Base-by-base conservation (phyloP, 371 early-diverging fungal species). In the Rhizoclosmatium hyalinum region DNA sequence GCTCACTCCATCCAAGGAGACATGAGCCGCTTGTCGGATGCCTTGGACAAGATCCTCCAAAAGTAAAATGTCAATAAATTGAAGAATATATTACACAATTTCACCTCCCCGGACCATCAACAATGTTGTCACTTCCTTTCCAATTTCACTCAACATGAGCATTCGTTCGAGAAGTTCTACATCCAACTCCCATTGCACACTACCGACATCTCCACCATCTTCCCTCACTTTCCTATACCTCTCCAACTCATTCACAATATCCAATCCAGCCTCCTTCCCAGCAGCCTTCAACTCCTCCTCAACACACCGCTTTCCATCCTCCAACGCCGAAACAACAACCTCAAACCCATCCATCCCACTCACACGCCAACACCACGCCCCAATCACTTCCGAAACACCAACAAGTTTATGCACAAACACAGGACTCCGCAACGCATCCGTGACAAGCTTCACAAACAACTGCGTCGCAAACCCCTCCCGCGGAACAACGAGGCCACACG, bases 1-100 rank as follows among this genome's bases (percentile, higher is more conserved):
- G 81, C 80, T 2, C 68, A 76, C 50, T 47, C 57, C 19, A 80
- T 86, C 50, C 66, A 72, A 53, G 78, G 78, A 3, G 87, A 86
- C 44, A 43, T 86, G 76, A 44, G 66, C 8, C 67, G 82, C n/a
- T 73, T 86, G 68, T 63, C 81, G 2, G 64, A 53, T 5, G 84
- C 85, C 3, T 47, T 86, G 12, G 84, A 84, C 24, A 77, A 75
- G 72, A 62, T 79, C 14, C 12, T 78, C 50, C 6, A 6, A 6
- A 50, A 17, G 17, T 50, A 17, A 50, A 50, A 6, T 32, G 17
- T 17, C 17, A 21, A 17, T 12, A 64, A 43, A 42, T 17, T 42
- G n/a, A 42, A 45, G 8, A 44, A 44, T n/a, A 44, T 3, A 19
- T 66, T 46, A 66, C 2, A 14, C 46, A 8, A 66, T 6, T 45